These are phyloP conservation scores for Coemansia sp. DNA, from an alignment of 192 early-diverging fungal species.

Conservation along the genomic window DNA sequence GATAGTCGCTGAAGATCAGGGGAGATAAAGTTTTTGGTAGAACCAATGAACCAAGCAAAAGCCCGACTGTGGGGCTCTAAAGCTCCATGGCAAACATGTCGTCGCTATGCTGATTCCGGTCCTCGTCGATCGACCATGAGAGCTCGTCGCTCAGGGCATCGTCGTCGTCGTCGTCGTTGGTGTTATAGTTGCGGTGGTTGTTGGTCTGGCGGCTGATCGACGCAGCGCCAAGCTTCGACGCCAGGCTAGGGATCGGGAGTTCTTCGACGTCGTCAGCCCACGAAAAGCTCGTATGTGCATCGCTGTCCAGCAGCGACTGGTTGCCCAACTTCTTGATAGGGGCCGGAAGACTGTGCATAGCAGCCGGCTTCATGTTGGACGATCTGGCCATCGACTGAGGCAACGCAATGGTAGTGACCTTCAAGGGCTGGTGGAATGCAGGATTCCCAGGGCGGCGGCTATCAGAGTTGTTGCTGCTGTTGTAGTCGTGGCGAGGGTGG, in stretches of 20 bases:
- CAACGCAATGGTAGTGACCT: background rate
- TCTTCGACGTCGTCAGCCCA: slow-evolving; percentile 56
- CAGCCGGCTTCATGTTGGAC: slow-evolving; percentile 8
- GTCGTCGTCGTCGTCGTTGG: slow-evolving; percentile 20
- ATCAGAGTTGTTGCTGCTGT: background rate
- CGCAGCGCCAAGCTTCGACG: slow-evolving; percentile 7
- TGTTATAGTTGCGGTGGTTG: background rate
- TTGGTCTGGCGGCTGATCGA: slow-evolving; percentile 3
- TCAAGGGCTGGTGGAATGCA: background rate
- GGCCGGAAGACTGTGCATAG: slow-evolving; percentile 38
- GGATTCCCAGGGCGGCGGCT: background rate
- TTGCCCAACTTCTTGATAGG: slow-evolving; percentile 21
- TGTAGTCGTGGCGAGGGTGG: background rate
- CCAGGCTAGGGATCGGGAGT: slow-evolving; percentile 43
- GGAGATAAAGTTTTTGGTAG: background rate
- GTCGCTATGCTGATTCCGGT: slow-evolving; percentile 19
- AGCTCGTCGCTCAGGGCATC: slow-evolving; percentile 45
- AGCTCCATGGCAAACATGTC: slow-evolving; percentile 50
- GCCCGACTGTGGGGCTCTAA: background rate
- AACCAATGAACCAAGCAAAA: background rate
- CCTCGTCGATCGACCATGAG: slow-evolving; percentile 42
- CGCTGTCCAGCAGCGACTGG: slow-evolving; percentile 11
- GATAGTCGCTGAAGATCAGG: background rate
- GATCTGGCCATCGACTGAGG: background rate
- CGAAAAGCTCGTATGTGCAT: slow-evolving; percentile 30